phyloP scores from a whole-genome alignment of 208 protist genomes.

The Trypanosoma congolense region DNA sequence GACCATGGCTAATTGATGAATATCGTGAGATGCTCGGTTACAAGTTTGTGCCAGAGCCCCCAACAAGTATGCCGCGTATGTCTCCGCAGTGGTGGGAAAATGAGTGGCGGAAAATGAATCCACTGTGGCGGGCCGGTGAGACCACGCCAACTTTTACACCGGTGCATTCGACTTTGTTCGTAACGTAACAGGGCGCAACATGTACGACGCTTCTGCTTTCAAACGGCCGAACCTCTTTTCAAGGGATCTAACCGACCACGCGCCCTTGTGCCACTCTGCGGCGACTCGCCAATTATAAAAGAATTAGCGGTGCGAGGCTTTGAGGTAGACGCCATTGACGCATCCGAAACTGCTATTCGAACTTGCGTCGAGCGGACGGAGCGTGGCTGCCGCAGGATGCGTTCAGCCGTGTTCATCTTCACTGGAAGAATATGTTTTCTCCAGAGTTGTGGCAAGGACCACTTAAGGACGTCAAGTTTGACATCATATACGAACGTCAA shows the following conservation, averaged over 20 bases:
- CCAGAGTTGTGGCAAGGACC: slow-evolving; percentile 68
- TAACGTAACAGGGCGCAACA: slow-evolving; percentile 58
- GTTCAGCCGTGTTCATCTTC: slow-evolving; percentile 54
- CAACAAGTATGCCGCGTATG: slow-evolving; percentile 57
- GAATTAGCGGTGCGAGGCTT: slow-evolving; percentile 65
- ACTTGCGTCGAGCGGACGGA: slow-evolving; percentile 63
- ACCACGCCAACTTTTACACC: slow-evolving; percentile 51
- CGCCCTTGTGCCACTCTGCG: slow-evolving; percentile 85
- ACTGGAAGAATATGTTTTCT: slow-evolving; percentile 76
- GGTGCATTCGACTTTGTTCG: slow-evolving; percentile 63
- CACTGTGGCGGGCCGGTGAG: slow-evolving; percentile 74
- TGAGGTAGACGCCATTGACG: slow-evolving; percentile 81
- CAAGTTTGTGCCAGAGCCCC: slow-evolving; percentile 56
- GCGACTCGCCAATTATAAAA: slow-evolving; percentile 79
- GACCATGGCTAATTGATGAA: slow-evolving; percentile 75
- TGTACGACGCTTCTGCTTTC: slow-evolving; percentile 59
- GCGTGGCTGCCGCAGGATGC: slow-evolving; percentile 31
- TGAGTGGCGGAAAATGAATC: slow-evolving; percentile 83
- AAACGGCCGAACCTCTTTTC: background rate
- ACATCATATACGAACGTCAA: slow-evolving; percentile 88
- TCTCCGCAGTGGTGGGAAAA: slow-evolving; percentile 88
- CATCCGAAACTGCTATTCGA: slow-evolving; percentile 70
- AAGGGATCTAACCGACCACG: slow-evolving; percentile 14
- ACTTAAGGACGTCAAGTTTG: slow-evolving; percentile 48
- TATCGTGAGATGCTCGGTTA: slow-evolving; percentile 59